Conservation (phyloP, 2,329 filamentous ascomycete species). For the Scortechinia acanthostroma region DNA sequence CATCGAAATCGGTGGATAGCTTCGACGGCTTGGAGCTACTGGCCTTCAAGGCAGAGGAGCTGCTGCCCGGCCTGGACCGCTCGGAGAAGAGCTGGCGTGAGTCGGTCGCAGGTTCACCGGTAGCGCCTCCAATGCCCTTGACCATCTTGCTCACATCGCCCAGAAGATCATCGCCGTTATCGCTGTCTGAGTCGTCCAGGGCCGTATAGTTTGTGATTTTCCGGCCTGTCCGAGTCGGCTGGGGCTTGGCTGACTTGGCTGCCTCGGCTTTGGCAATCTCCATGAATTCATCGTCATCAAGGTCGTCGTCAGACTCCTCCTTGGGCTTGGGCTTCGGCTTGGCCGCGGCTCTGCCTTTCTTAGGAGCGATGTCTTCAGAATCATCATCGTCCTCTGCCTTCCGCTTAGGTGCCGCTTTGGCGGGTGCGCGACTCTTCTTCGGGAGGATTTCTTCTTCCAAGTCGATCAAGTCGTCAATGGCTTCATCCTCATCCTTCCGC, state of each 20-base stretch:
- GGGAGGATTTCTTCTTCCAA: neutral
- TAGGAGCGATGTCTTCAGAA: constrained; percentile 23
- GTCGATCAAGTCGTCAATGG: neutral
- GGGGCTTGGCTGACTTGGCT: constrained; percentile 9
- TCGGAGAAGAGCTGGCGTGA: constrained; percentile 46
- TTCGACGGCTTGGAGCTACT: neutral
- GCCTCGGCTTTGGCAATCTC: constrained; percentile 17
- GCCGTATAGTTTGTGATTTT: constrained; percentile 28
- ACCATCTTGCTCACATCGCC: constrained; percentile 59
- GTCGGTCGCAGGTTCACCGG: constrained; percentile 20
- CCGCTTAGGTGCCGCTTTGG: constrained; percentile 37
- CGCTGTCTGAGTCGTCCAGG: constrained; percentile 33
- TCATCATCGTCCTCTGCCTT: neutral
- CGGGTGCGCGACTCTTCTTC: constrained; percentile 6
- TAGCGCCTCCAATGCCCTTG: constrained; percentile 45
- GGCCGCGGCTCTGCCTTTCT: constrained; percentile 37
- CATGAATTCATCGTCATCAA: constrained; percentile 17
- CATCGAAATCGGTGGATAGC: neutral
- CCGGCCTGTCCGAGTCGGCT: constrained; percentile 16
- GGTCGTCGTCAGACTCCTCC: constrained; percentile 12
- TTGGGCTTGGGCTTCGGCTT: constrained; percentile 32
- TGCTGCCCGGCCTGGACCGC: constrained; percentile 39
- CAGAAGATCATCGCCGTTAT: constrained; percentile 40
- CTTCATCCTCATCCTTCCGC: neutral
- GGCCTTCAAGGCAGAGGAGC: constrained; percentile 13